Evolutionary conservation across 345 rosid genomes (phyloP), one percentile per base, ranked within the genome.

Genomic region (Raphanus sativus): DNA sequence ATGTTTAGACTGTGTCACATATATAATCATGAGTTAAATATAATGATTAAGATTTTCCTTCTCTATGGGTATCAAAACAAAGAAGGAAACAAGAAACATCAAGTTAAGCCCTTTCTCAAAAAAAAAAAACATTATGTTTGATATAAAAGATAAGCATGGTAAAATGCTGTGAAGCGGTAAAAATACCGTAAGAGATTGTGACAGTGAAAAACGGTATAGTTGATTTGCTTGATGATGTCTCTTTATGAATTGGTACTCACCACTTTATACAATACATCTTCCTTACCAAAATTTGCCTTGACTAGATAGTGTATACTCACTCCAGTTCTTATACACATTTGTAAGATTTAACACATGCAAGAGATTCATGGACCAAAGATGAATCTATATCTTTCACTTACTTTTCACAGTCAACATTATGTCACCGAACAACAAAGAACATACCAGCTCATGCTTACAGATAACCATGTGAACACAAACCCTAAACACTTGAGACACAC

Each of bases 1-100:
- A 69, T 69, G 65, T 61, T 48, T 50, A n/a, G 40, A 48, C 4
- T 32, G 34, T 75, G 36, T 32, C 21, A 45, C 61, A 50, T 76
- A 69, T 69, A 52, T 76, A 62, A 76, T 69, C 65, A 76, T 76
- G 63, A 52, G 56, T 69, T 76, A 8, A 38, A 62, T 4, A 50
- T 69, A 32, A 76, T 69, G 70, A 69, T 69, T 28, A 42, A 26
- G 40, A 59, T 16, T 29, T 21, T 68, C 21, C 9, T 68, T 45
- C 25, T 60, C 15, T 9, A 33, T 12, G 8, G 24, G 38, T 68
- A 34, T 61, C 6, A 52, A 26, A 15, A 63, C 16, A 69, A 76
- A 5, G 1, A 62, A 76, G 24, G 24, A 54, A 62, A 9, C n/a
- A 11, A 26, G 42, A 30, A 59, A 9, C 26, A 21, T 65, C 25